A percentile compares a stretch with the other conserved stretches of the same genome.
These are phyloP conservation scores for Myxozyma neglecta DNA, from an alignment of 805 yeast species.

Conservation along the genomic window DNA sequence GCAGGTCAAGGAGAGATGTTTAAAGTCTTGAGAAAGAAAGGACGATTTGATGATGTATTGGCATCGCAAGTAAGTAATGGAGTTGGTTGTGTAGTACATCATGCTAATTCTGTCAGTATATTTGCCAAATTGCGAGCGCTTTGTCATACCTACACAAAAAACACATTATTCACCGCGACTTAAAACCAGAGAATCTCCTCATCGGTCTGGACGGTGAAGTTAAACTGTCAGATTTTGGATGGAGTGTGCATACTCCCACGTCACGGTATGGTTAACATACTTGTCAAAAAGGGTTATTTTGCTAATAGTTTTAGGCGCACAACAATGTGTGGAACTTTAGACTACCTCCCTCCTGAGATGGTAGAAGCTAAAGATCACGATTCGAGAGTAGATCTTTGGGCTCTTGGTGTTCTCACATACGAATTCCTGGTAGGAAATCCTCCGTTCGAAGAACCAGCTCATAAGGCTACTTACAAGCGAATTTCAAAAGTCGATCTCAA, in stretches of 20 bases:
- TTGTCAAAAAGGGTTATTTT: background rate
- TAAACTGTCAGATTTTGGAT: constrained; percentile 92
- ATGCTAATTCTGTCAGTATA: constrained; percentile 47
- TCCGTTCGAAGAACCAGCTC: constrained; percentile 86
- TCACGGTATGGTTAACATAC: constrained; percentile 33
- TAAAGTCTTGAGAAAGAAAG: constrained; percentile 62
- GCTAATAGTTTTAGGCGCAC: constrained; percentile 47
- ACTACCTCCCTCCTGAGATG: constrained; percentile 94
- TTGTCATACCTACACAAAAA: constrained; percentile 73
- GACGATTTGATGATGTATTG: constrained; percentile 66
- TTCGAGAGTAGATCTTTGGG: constrained; percentile 83
- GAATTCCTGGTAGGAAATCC: constrained; percentile 87
- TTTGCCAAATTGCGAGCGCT: constrained; percentile 80
- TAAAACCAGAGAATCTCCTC: constrained; percentile 90
- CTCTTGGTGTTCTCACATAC: constrained; percentile 81
- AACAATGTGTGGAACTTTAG: constrained; percentile 93
- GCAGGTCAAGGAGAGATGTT: constrained; percentile 86
- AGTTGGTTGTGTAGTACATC: background rate
- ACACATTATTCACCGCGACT: constrained; percentile 84
- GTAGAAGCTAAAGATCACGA: constrained; percentile 81
- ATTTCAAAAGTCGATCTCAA: constrained; percentile 74
- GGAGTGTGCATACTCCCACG: constrained; percentile 76
- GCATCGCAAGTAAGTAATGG: constrained; percentile 54
- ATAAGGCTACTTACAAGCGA: constrained; percentile 68
- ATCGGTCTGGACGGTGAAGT: constrained; percentile 72